phyloP scores from a whole-genome alignment of 768 basidiomycete species.

The Cubamyces lactineus region DNA sequence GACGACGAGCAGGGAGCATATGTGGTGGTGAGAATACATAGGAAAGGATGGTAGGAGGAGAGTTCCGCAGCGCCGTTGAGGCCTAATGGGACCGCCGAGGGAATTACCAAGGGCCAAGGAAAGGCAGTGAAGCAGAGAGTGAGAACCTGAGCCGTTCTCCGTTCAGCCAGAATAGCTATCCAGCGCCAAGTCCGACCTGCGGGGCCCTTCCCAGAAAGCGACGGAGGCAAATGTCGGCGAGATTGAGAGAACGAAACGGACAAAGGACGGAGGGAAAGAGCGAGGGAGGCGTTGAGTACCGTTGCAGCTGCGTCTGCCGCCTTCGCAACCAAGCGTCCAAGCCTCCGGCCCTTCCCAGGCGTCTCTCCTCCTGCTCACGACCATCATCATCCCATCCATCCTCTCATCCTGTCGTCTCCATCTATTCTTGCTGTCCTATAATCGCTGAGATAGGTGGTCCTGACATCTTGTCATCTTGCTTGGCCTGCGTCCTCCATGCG shows the following conservation, averaged over 20 bases:
- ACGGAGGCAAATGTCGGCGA: constrained; percentile 12
- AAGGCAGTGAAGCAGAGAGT: constrained; percentile 2
- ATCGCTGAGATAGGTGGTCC: too few relatives aligned
- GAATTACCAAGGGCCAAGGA: constrained; percentile 19
- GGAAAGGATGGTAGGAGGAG: constrained; percentile 18
- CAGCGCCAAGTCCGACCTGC: constrained; percentile 27
- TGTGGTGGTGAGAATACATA: constrained; percentile 22
- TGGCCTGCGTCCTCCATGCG: too few relatives aligned
- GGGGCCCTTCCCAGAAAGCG: constrained; percentile 18
- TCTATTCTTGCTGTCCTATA: background rate
- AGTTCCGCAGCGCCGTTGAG: constrained; percentile 9
- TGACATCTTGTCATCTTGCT: too few relatives aligned
- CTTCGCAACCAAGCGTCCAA: constrained; percentile 15
- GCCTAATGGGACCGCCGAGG: constrained; percentile 7
- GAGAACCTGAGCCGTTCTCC: background rate
- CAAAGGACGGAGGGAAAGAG: constrained; percentile 5
- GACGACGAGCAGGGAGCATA: constrained; percentile 20
- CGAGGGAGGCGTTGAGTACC: background rate
- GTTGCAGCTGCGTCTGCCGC: background rate
- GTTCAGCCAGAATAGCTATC: constrained; percentile 5
- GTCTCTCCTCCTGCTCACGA: constrained; percentile 5
- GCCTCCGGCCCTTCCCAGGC: background rate
- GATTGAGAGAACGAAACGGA: background rate
- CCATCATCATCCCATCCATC: constrained; percentile 11
- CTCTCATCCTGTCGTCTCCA: background rate